phyloP scores from a whole-genome alignment of 2,329 filamentous ascomycete genomes.

The Madurella fahalii region DNA sequence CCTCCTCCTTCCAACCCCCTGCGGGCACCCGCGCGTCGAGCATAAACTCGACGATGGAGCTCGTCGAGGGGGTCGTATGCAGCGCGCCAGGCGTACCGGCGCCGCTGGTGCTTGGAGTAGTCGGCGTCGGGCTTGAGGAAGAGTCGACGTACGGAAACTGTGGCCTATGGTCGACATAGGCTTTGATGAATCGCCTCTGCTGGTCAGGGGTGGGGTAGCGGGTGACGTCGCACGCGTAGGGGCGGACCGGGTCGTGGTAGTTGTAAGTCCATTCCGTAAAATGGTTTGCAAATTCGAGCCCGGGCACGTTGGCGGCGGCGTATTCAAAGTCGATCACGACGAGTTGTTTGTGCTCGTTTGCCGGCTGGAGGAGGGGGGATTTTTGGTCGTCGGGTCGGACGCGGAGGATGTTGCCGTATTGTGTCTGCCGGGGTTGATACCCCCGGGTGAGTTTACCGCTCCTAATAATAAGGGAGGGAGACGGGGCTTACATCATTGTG shows the following conservation, averaged over 20 bases:
- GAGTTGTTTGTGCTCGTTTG: constrained; percentile 92
- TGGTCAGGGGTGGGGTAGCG: constrained; percentile 75
- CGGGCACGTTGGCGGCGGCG: constrained; percentile 79
- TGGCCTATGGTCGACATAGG: constrained; percentile 80
- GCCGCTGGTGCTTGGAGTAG: constrained; percentile 33
- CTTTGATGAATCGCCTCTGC: constrained; percentile 77
- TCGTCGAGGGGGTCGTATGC: constrained; percentile 38
- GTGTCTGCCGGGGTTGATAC: constrained; percentile 59
- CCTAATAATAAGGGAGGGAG: neutral
- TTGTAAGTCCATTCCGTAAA: constrained; percentile 99
- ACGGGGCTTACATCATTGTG: constrained; percentile 81
- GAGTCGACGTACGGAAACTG: constrained; percentile 49
- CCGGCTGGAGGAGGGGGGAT: constrained; percentile 81
- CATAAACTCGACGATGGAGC: constrained; percentile 67
- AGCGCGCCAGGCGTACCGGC: constrained; percentile 22
- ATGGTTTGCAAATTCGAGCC: constrained; percentile 93
- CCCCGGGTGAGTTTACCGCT: neutral
- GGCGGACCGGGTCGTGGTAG: constrained; percentile 69
- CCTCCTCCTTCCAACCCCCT: constrained; percentile 55
- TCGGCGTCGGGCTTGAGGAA: constrained; percentile 45
- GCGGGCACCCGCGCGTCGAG: constrained; percentile 67
- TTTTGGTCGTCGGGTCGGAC: constrained; percentile 63
- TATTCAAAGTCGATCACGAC: constrained; percentile 99
- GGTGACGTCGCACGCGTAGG: constrained; percentile 64
- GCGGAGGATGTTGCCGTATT: constrained; percentile 96